Conservation (phyloP, 345 rosid species). For the Adansonia digitata region DNA sequence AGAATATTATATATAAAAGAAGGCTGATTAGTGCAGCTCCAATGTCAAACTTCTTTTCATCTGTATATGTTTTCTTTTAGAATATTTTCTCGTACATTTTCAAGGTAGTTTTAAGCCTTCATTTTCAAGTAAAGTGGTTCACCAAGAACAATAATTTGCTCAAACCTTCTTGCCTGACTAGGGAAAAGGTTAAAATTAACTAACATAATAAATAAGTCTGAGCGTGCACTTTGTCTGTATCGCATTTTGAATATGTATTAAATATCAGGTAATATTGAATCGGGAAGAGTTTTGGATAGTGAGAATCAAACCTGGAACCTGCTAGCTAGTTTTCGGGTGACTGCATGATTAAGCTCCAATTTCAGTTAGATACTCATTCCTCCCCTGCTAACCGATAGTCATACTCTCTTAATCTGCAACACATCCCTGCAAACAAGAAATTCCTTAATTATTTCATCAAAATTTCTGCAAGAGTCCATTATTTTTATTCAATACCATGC, state of each 20-base stretch:
- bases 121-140: conserved; percentile 16
- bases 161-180: not conserved
- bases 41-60: not conserved
- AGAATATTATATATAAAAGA: not conserved
- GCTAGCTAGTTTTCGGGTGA: no score
- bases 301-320: not conserved
- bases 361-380: no score
- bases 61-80: not conserved
- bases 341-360: no score
- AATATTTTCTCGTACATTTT: not conserved
- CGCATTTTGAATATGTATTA: conserved; percentile 1
- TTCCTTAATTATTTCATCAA: not conserved
- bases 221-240: no score
- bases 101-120: not conserved
- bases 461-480: not conserved
- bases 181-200: conserved; percentile 1
- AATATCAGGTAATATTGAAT: not conserved
- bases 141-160: conserved; percentile 10
- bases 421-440: not conserved
- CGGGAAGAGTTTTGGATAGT: not conserved
- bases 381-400: not conserved
- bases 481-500: not conserved
- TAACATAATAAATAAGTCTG: not conserved
- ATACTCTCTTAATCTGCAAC: not conserved
- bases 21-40: not conserved